Evolutionary conservation across 2,329 filamentous ascomycete genomes (phyloP).

Genomic region (Cryphonectria japonica): DNA sequence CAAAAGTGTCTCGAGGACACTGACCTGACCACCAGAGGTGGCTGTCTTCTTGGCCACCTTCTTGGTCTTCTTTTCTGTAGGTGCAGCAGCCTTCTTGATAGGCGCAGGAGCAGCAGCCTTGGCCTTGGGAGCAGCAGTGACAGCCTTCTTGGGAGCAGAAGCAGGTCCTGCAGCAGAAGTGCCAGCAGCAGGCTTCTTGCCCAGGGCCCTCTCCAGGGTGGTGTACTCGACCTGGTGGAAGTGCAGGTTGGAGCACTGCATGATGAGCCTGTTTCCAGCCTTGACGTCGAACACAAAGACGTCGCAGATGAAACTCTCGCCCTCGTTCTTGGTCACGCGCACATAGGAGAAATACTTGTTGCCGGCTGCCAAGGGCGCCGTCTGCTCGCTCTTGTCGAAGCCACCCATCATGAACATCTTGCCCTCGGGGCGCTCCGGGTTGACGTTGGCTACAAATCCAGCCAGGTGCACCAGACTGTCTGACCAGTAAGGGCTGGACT

Average conservation of each 20-base stretch:
- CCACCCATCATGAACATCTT: constrained; percentile 32
- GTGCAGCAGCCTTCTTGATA: constrained; percentile 6
- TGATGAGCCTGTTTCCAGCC: constrained; percentile 28
- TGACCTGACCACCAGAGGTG: constrained; percentile 1
- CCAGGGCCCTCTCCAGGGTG: constrained; percentile 25
- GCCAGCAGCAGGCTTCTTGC: constrained; percentile 3
- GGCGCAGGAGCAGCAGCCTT: background rate
- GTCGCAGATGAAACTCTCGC: constrained; percentile 31
- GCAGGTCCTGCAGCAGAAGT: background rate
- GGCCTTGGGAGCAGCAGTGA: constrained; percentile 9
- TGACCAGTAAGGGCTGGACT: constrained; percentile 32
- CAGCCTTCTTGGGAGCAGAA: constrained; percentile 1
- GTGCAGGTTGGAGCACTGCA: constrained; percentile 31
- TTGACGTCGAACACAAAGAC: constrained; percentile 32
- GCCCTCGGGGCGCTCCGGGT: constrained; percentile 21
- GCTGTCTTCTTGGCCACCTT: constrained; percentile 1
- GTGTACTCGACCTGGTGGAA: constrained; percentile 30
- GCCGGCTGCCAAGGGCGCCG: constrained; percentile 26
- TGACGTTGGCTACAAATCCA: constrained; percentile 32
- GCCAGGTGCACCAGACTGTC: constrained; percentile 33
- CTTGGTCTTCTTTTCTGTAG: constrained; percentile 2
- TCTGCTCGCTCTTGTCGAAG: constrained; percentile 31
- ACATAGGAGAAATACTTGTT: constrained; percentile 32
- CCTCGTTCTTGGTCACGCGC: constrained; percentile 23
- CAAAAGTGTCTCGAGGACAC: constrained; percentile 16